These are phyloP conservation scores for Crucihimalaya himalaica DNA, from an alignment of 345 rosid species.

Conservation along the genomic window DNA sequence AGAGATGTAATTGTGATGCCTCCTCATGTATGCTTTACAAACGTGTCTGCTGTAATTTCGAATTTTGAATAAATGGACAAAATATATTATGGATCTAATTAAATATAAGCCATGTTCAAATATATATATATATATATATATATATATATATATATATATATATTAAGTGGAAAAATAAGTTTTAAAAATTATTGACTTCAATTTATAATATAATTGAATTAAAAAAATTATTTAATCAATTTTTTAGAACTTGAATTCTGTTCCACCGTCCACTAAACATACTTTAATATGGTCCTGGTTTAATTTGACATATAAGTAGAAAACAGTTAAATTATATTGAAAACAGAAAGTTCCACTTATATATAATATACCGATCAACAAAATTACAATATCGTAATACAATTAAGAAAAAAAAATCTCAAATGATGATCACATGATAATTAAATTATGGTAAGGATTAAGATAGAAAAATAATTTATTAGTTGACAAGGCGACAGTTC, in stretches of 20 bases:
- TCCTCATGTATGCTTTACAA: not conserved
- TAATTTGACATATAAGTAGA: too few species aligned
- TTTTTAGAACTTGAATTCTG: too few species aligned
- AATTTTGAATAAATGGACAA: not conserved
- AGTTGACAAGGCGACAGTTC: constrained; percentile 47
- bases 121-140: not conserved
- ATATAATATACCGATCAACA: not conserved
- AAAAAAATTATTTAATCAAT: too few species aligned
- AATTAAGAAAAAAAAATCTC: not conserved
- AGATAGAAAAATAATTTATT: not conserved
- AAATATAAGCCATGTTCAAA: not conserved
- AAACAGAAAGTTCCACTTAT: too few species aligned
- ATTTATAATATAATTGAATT: too few species aligned
- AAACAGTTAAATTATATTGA: too few species aligned
- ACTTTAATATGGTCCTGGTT: too few species aligned
- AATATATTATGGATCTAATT: too few species aligned
- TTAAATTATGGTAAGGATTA: not conserved
- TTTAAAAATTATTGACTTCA: not conserved
- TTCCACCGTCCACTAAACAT: too few species aligned
- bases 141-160: not conserved
- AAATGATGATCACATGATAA: not conserved
- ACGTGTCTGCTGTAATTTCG: not conserved
- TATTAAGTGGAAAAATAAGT: not conserved
- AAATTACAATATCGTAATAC: not conserved
- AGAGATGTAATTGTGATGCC: not conserved